Conservation (phyloP, 805 yeast species). For the Wickerhamiella hasegawae region DNA sequence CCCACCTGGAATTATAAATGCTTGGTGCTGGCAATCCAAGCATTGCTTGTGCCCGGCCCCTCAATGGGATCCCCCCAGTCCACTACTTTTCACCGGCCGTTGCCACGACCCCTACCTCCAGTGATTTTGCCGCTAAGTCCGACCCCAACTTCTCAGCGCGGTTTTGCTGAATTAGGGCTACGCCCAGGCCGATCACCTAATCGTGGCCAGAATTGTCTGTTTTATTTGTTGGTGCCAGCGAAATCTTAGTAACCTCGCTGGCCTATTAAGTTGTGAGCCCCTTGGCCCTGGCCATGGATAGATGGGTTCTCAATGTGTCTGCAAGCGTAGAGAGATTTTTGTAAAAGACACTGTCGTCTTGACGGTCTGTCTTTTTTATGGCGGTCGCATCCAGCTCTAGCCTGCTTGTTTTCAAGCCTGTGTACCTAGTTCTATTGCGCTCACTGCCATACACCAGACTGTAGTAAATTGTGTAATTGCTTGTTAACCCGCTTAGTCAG, state of each 20-base stretch:
- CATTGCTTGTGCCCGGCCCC: too few relatives aligned
- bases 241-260: not conserved
- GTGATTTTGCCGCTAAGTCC: too few relatives aligned
- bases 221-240: too few relatives aligned
- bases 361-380: not conserved
- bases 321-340: slow-evolving; percentile 13
- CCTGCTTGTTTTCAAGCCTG: not conserved
- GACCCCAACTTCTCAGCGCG: too few relatives aligned
- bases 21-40: too few relatives aligned
- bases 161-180: too few relatives aligned
- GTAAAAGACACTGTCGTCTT: not conserved
- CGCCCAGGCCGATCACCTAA: too few relatives aligned
- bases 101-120: too few relatives aligned
- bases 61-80: too few relatives aligned
- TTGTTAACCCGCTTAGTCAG: not conserved
- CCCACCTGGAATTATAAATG: too few relatives aligned
- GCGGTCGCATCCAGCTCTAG: not conserved
- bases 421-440: not conserved
- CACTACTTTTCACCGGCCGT: too few relatives aligned
- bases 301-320: slow-evolving; percentile 14
- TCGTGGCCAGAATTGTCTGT: too few relatives aligned
- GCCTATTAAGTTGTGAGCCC: slow-evolving; percentile 6
- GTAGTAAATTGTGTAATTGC: not conserved
- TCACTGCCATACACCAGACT: not conserved
- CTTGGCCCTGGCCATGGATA: not conserved